Evolutionary conservation across 768 basidiomycete species (phyloP).

Genomic region (Phanerochaete sordida): DNA sequence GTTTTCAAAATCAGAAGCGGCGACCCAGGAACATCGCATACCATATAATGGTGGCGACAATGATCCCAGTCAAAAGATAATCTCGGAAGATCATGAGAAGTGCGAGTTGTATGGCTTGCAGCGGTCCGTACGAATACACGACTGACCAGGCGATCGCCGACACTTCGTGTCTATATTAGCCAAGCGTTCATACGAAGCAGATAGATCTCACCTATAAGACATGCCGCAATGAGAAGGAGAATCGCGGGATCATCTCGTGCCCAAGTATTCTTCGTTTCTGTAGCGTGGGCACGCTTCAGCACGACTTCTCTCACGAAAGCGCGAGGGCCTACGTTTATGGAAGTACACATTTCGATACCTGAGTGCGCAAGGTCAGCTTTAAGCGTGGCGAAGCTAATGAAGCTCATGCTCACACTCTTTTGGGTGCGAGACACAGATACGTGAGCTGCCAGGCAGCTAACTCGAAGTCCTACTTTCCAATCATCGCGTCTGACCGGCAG

Average conservation of each 20-base stretch:
- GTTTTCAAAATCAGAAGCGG: constrained; percentile 3
- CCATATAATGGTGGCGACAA: constrained; percentile 78
- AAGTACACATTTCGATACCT: constrained; percentile 97
- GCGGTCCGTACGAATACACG: constrained; percentile 64
- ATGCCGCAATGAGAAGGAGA: constrained; percentile 78
- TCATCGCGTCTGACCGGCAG: background rate
- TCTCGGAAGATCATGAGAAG: constrained; percentile 86
- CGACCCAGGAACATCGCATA: constrained; percentile 27
- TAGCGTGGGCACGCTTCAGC: constrained; percentile 26
- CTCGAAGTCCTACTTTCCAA: constrained; percentile 79
- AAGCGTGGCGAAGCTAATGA: background rate
- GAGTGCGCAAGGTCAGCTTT: constrained; percentile 14
- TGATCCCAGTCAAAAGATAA: constrained; percentile 75
- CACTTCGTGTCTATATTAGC: constrained; percentile 40
- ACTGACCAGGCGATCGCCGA: constrained; percentile 84
- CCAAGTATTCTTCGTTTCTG: constrained; percentile 97
- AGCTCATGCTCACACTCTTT: constrained; percentile 70
- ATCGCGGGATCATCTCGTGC: constrained; percentile 97
- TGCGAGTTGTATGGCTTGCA: constrained; percentile 59
- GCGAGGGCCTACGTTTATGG: constrained; percentile 73
- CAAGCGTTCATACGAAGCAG: background rate
- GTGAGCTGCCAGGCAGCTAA: constrained; percentile 94
- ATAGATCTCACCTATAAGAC: constrained; percentile 69
- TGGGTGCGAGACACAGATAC: constrained; percentile 88
- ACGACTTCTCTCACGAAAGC: background rate